Evolutionary conservation across 2,329 filamentous ascomycete genomes (phyloP).

Genomic region (Phialophora tarda): DNA sequence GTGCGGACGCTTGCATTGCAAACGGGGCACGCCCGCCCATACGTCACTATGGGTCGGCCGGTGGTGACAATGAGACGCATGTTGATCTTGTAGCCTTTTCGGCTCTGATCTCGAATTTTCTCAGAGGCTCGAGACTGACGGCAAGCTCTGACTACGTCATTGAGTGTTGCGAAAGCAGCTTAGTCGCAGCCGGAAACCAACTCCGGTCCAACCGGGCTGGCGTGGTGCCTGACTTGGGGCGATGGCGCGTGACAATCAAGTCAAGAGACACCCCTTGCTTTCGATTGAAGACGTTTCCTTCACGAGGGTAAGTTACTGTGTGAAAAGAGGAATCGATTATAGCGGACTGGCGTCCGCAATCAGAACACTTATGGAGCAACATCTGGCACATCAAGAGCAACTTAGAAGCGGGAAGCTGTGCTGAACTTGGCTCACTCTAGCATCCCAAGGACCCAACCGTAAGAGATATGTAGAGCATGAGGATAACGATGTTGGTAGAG

Average conservation of each 20-base stretch:
- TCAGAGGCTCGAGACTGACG: not conserved
- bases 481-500: not conserved
- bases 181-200: not conserved
- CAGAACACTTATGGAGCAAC: not conserved
- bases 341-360: not conserved
- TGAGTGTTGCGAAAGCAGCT: not conserved
- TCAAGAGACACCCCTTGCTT: not conserved
- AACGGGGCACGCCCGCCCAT: not conserved
- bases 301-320: not conserved
- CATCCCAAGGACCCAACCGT: not conserved
- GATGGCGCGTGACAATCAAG: not conserved
- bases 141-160: not conserved
- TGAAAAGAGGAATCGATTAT: not conserved
- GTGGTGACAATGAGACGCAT: not conserved
- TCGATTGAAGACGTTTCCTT: too few species aligned
- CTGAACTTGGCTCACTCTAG: not conserved
- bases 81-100: conserved; percentile 3
- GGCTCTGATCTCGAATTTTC: conserved; percentile 4
- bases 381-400: not conserved
- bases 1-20: not conserved
- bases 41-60: not conserved
- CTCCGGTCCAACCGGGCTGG: not conserved
- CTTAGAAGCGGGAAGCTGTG: not conserved
- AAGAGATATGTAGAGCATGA: not conserved
- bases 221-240: not conserved